Conservation (phyloP, 805 yeast genomes). For the Metschnikowia hibisci region DNA sequence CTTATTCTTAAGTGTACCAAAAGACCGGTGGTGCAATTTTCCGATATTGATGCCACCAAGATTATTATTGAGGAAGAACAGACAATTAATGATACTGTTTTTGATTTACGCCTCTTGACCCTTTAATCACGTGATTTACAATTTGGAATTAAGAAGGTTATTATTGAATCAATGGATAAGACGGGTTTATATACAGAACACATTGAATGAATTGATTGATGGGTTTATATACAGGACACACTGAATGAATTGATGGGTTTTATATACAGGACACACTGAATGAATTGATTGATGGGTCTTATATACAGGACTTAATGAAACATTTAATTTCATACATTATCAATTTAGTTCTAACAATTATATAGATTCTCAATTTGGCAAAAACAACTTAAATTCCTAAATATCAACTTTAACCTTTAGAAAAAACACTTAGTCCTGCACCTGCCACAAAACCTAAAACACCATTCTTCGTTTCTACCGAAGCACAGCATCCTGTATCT, state of each 20-base stretch:
- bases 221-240: background rate
- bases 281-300: background rate
- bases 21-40: slow-evolving; percentile 49
- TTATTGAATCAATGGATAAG: background rate
- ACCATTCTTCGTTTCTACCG: slow-evolving; percentile 24
- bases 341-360: background rate
- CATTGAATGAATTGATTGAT: background rate
- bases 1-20: slow-evolving; percentile 76
- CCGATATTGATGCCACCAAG: slow-evolving; percentile 36
- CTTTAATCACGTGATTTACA: too few relatives aligned
- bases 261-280: background rate
- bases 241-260: background rate
- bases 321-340: background rate
- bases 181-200: background rate
- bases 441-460: slow-evolving; percentile 62
- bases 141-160: too few relatives aligned
- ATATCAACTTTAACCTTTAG: too few relatives aligned
- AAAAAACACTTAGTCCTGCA: slow-evolving; percentile 63
- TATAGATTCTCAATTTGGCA: background rate
- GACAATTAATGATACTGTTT: slow-evolving; percentile 64
- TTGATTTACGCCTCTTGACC: slow-evolving; percentile 73
- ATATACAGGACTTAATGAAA: background rate
- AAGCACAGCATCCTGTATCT: slow-evolving; percentile 76
- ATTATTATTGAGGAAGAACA: slow-evolving; percentile 83
- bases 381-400: background rate